Conservation (phyloP, 129 eudicot genomes). For the Escallonia rubra region DNA sequence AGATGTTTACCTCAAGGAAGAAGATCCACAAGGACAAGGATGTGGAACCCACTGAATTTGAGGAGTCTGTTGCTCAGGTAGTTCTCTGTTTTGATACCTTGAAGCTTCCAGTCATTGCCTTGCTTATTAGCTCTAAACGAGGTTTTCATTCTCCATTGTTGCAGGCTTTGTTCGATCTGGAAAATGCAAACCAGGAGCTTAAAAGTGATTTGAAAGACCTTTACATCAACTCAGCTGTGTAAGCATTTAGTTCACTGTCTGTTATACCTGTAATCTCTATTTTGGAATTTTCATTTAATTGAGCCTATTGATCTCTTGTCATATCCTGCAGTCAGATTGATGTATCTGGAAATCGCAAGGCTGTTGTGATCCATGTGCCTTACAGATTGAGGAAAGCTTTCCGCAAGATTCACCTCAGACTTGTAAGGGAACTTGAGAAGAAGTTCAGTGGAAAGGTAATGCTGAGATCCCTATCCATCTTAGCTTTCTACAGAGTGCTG, state of each 20-base stretch:
- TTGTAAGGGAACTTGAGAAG: constrained; percentile 42
- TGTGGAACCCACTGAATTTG: constrained; percentile 74
- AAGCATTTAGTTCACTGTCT: constrained; percentile 1
- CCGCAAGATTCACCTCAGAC: constrained; percentile 42
- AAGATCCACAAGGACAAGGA: constrained; percentile 81
- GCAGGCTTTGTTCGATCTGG: constrained; percentile 50
- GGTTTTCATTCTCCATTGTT: background rate
- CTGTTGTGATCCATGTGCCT: constrained; percentile 54
- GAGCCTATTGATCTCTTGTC: no score
- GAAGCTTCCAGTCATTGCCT: no score
- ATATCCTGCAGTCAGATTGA: constrained; percentile 40
- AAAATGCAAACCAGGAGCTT: constrained; percentile 65
- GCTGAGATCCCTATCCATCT: no score
- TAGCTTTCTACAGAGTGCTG: no score
- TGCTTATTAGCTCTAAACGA: no score
- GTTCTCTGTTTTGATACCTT: no score
- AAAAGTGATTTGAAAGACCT: constrained; percentile 81
- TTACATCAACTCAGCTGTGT: constrained; percentile 67
- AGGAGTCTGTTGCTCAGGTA: constrained; percentile 80
- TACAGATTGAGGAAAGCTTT: constrained; percentile 44
- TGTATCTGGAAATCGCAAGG: constrained; percentile 43
- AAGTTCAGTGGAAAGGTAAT: constrained; percentile 42
- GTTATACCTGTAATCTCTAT: no score
- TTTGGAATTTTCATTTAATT: background rate
- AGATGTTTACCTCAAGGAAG: constrained; percentile 73